These are phyloP conservation scores for Metarhizium robertsii DNA, from an alignment of 2,329 filamentous ascomycete species.

Conservation along the genomic window DNA sequence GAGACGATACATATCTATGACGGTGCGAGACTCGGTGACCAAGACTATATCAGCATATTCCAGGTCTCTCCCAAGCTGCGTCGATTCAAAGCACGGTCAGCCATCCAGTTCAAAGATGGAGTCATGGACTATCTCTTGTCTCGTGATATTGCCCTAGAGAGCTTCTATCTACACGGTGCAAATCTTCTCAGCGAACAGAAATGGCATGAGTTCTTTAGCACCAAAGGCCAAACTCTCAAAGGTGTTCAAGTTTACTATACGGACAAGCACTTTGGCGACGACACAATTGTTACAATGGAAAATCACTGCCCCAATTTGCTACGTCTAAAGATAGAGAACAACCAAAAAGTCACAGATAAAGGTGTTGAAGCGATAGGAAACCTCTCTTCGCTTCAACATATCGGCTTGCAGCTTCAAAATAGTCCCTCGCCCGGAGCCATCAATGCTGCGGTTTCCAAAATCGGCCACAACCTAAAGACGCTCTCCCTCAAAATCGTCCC, in stretches of 20 bases:
- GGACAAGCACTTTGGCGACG: constrained; percentile 71
- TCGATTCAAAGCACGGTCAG: constrained; percentile 67
- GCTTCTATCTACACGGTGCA: constrained; percentile 71
- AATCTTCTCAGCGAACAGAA: constrained; percentile 71
- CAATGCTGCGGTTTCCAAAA: constrained; percentile 46
- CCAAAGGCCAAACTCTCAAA: constrained; percentile 56
- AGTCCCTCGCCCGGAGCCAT: constrained; percentile 48
- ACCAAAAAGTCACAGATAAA: constrained; percentile 59
- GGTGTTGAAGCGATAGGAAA: constrained; percentile 57
- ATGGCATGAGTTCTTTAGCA: constrained; percentile 62
- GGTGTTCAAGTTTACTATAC: constrained; percentile 73
- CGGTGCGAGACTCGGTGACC: constrained; percentile 53
- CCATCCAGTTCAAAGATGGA: constrained; percentile 83
- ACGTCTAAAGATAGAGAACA: constrained; percentile 73
- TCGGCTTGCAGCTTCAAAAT: constrained; percentile 61
- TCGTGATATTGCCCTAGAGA: constrained; percentile 58
- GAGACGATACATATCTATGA: constrained; percentile 49
- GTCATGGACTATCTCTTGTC: constrained; percentile 74
- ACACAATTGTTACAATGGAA: constrained; percentile 53
- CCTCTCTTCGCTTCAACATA: constrained; percentile 57
- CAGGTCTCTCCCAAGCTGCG: constrained; percentile 61
- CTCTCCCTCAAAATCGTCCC: constrained; percentile 66
- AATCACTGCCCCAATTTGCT: constrained; percentile 57
- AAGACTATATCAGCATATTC: constrained; percentile 76
- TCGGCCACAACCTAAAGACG: constrained; percentile 62